Evolutionary conservation across 345 rosid species (phyloP).

Genomic region (Excoecaria cochinchinensis): DNA sequence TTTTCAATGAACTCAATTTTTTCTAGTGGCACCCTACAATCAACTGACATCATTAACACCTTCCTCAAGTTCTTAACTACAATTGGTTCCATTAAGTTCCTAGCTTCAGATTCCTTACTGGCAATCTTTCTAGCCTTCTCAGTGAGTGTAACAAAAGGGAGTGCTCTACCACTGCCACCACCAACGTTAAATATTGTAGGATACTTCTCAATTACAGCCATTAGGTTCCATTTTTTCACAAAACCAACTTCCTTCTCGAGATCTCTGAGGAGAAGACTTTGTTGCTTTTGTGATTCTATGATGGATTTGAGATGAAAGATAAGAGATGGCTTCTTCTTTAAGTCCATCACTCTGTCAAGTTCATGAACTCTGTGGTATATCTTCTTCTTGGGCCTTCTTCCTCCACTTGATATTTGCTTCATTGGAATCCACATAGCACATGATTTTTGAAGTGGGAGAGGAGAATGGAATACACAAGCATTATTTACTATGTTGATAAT

Average conservation of each 20-base stretch:
- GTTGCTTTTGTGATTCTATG: constrained; percentile 61
- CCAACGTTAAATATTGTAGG: constrained; percentile 69
- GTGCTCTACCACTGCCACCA: constrained; percentile 50
- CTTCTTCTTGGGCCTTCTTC: constrained; percentile 82
- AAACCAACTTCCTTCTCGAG: constrained; percentile 89
- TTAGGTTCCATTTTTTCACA: constrained; percentile 84
- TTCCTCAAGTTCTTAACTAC: constrained; percentile 75
- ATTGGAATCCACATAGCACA: constrained; percentile 37
- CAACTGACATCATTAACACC: constrained; percentile 82
- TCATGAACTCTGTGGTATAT: constrained; percentile 70
- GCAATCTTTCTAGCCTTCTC: constrained; percentile 64
- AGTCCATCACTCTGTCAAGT: constrained; percentile 84
- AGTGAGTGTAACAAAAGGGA: constrained; percentile 64
- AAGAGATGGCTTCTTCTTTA: constrained; percentile 66
- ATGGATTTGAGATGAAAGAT: constrained; percentile 71
- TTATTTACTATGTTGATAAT: too few relatives aligned
- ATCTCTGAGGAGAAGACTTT: constrained; percentile 66
- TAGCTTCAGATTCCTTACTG: constrained; percentile 49
- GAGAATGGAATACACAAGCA: background rate
- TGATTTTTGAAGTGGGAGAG: constrained; percentile 16
- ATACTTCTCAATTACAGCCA: constrained; percentile 76
- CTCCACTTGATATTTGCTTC: constrained; percentile 63
- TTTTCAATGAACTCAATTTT: constrained; percentile 64
- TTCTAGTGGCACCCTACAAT: constrained; percentile 71
- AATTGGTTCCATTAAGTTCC: constrained; percentile 66